Conservation (phyloP, 2,329 filamentous ascomycete genomes). For the Hymenotorrendiella dingleyae region DNA sequence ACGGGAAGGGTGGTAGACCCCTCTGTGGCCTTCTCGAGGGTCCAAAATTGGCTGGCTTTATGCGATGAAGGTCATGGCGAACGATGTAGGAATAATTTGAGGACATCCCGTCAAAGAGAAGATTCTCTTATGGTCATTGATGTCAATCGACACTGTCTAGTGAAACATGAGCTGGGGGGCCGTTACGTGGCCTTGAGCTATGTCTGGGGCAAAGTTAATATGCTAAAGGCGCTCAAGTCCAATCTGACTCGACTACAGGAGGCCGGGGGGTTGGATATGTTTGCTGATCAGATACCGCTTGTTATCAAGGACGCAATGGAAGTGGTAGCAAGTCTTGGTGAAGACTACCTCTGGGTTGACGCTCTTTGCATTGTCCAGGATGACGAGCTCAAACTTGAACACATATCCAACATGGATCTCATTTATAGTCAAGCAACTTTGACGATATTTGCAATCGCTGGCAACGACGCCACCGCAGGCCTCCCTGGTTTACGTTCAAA, state of each 20-base stretch:
- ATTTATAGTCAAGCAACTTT: not conserved
- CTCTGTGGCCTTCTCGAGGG: too few relatives aligned
- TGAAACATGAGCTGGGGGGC: not conserved
- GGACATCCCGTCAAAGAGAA: too few relatives aligned
- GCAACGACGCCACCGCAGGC: not conserved
- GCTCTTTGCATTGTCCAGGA: slow-evolving; percentile 1
- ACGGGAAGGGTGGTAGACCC: too few relatives aligned
- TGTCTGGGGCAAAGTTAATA: not conserved
- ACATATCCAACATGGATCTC: not conserved
- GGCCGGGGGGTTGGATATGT: not conserved
- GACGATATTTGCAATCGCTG: not conserved
- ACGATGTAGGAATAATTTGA: too few relatives aligned
- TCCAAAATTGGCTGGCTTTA: too few relatives aligned
- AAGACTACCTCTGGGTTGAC: slow-evolving; percentile 1
- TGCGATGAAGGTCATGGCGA: too few relatives aligned
- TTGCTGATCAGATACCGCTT: not conserved
- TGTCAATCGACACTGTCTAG: not conserved
- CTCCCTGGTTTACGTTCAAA: too few relatives aligned
- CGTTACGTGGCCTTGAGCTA: slow-evolving; percentile 1
- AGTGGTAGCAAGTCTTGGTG: not conserved
- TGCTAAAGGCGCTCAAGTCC: not conserved
- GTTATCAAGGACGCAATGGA: not conserved
- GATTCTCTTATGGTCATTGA: too few relatives aligned
- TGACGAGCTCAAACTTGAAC: not conserved
- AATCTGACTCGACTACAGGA: not conserved